phyloP scores from a whole-genome alignment of 129 eudicot species.

The Artemisia annua region DNA sequence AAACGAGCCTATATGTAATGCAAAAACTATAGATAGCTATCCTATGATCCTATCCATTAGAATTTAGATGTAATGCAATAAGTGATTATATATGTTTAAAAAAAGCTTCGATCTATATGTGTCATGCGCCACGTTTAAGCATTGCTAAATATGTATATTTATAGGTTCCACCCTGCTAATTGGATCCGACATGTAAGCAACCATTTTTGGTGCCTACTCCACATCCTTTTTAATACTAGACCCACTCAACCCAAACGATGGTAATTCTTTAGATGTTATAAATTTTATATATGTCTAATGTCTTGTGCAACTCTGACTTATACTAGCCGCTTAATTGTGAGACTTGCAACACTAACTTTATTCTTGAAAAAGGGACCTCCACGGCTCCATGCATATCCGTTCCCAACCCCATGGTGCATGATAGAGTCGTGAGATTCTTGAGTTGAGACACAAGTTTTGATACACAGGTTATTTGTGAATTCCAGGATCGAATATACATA shows the following conservation, averaged over 20 bases:
- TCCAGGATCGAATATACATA: no score
- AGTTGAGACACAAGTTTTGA: no score
- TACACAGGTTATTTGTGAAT: no score
- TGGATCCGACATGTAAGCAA: constrained; percentile 48
- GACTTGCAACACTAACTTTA: no score
- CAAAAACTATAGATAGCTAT: background rate
- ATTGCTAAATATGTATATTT: constrained; percentile 11
- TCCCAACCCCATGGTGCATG: no score
- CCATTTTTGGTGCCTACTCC: constrained; percentile 41
- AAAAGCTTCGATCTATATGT: constrained; percentile 13
- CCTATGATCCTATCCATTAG: background rate
- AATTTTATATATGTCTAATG: no score
- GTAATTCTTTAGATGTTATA: no score
- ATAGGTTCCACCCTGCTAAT: constrained; percentile 11
- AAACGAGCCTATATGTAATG: background rate
- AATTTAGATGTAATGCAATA: background rate
- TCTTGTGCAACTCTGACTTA: no score
- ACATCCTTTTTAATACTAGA: background rate
- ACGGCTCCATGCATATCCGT: no score
- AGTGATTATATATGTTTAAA: background rate
- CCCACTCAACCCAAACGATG: background rate
- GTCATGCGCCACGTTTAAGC: constrained; percentile 18
- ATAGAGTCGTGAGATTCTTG: no score
- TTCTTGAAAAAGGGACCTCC: no score
- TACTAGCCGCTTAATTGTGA: no score